Conservation (phyloP, 2,329 filamentous ascomycete genomes). For the Venturia asperata region DNA sequence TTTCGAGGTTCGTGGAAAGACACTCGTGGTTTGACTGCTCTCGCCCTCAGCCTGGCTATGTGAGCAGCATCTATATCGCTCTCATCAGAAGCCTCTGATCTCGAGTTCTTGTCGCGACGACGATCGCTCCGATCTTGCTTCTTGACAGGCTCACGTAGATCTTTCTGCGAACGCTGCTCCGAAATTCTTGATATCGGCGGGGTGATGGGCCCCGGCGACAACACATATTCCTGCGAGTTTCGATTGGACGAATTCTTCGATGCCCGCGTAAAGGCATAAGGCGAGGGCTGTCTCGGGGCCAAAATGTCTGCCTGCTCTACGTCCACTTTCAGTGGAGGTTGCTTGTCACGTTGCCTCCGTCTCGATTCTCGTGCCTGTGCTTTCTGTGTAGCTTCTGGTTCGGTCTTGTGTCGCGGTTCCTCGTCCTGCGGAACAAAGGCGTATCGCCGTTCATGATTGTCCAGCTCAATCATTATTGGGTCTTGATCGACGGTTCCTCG, state of each 20-base stretch:
- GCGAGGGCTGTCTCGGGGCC: constrained; percentile 34
- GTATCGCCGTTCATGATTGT: constrained; percentile 59
- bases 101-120: constrained; percentile 4
- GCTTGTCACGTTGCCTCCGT: constrained; percentile 24
- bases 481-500: constrained; percentile 62
- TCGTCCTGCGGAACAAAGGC: constrained; percentile 45
- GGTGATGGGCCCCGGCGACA: constrained; percentile 44
- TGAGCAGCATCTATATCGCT: constrained; percentile 14
- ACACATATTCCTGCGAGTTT: constrained; percentile 36
- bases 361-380: constrained; percentile 23
- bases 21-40: constrained; percentile 9
- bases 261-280: constrained; percentile 39
- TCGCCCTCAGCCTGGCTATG: not conserved
- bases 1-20: constrained; percentile 5
- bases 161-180: constrained; percentile 28
- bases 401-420: constrained; percentile 59
- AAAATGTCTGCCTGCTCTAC: constrained; percentile 23
- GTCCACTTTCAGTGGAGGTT: constrained; percentile 21
- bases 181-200: constrained; percentile 29
- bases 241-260: constrained; percentile 28
- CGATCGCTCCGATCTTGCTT: constrained; percentile 1
- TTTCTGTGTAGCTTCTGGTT: constrained; percentile 40
- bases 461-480: constrained; percentile 57
- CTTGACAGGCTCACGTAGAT: constrained; percentile 31
- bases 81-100: constrained; percentile 14